phyloP scores from a whole-genome alignment of 2,329 filamentous ascomycete species.

The Colletotrichum sp. region DNA sequence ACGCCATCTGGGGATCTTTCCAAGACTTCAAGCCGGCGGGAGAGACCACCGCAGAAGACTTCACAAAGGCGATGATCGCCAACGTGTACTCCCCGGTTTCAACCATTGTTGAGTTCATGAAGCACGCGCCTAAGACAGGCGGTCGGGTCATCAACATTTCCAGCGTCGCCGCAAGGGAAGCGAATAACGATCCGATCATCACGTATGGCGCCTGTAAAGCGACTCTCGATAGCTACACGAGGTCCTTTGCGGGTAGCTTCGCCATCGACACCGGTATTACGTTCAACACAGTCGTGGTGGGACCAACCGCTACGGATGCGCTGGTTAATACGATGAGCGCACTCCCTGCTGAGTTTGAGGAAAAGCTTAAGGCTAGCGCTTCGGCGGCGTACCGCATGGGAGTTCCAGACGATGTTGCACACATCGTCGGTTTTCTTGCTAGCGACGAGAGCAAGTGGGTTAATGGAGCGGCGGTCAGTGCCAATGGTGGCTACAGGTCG shows the following conservation, averaged over 20 bases:
- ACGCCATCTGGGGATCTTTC: background rate
- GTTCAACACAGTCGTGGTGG: slow-evolving; percentile 35
- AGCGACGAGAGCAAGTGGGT: slow-evolving; percentile 6
- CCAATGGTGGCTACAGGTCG: background rate
- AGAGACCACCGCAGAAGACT: background rate
- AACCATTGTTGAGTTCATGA: slow-evolving; percentile 31
- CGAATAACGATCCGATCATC: background rate
- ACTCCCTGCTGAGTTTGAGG: background rate
- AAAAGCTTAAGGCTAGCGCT: background rate
- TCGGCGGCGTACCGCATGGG: background rate
- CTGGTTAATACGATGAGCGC: background rate
- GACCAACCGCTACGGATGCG: slow-evolving; percentile 14
- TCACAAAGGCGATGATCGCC: background rate
- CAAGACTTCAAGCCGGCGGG: background rate
- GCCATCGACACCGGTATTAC: slow-evolving; percentile 28
- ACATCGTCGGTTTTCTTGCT: slow-evolving; percentile 1
- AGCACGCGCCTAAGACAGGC: slow-evolving; percentile 24
- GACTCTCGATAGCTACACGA: slow-evolving; percentile 30
- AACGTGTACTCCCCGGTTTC: slow-evolving; percentile 25
- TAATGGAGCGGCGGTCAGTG: background rate
- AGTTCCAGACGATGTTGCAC: background rate
- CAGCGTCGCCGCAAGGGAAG: background rate
- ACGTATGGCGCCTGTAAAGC: slow-evolving; percentile 37
- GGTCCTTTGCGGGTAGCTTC: slow-evolving; percentile 34
- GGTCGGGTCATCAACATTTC: slow-evolving; percentile 1